A percentile compares a stretch with the other conserved stretches of the same genome.
Conservation (phyloP, 1,284 basidiomycete species). For the Ceratobasidium sp. region DNA sequence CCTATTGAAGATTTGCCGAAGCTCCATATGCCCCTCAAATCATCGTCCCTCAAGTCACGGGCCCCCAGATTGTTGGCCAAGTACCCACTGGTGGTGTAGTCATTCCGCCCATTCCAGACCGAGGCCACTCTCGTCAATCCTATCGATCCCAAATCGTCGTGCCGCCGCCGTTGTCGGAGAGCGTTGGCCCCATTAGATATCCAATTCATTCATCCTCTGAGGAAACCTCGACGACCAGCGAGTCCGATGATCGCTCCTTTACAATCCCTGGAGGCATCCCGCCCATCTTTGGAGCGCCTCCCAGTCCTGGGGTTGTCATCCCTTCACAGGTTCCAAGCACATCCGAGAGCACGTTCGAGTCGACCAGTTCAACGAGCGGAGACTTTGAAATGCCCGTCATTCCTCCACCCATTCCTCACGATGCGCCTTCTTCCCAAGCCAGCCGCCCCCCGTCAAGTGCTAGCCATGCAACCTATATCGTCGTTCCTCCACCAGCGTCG, state of each 20-base stretch:
- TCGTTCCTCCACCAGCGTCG: constrained; percentile 6
- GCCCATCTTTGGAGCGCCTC: neutral
- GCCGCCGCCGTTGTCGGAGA: constrained; percentile 25
- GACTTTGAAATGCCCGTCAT: constrained; percentile 13
- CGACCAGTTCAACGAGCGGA: neutral
- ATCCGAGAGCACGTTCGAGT: constrained; percentile 14
- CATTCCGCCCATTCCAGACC: constrained; percentile 24
- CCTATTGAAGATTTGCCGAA: neutral
- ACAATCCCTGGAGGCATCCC: neutral
- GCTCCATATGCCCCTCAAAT: constrained; percentile 17
- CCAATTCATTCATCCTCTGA: neutral
- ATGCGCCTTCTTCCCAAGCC: neutral
- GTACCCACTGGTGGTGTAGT: constrained; percentile 30
- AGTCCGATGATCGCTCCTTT: constrained; percentile 16
- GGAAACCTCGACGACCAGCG: constrained; percentile 1
- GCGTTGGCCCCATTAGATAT: constrained; percentile 1
- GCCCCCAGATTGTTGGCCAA: constrained; percentile 40
- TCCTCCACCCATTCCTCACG: neutral
- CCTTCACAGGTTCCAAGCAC: constrained; percentile 3
- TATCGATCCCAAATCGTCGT: constrained; percentile 28
- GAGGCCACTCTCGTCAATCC: constrained; percentile 14
- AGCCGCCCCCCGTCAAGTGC: neutral
- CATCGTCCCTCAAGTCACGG: neutral
- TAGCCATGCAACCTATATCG: neutral
- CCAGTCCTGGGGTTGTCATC: constrained; percentile 17